phyloP scores from a whole-genome alignment of 495 filamentous ascomycete genomes.

The Rostrohypoxylon terebratum region DNA sequence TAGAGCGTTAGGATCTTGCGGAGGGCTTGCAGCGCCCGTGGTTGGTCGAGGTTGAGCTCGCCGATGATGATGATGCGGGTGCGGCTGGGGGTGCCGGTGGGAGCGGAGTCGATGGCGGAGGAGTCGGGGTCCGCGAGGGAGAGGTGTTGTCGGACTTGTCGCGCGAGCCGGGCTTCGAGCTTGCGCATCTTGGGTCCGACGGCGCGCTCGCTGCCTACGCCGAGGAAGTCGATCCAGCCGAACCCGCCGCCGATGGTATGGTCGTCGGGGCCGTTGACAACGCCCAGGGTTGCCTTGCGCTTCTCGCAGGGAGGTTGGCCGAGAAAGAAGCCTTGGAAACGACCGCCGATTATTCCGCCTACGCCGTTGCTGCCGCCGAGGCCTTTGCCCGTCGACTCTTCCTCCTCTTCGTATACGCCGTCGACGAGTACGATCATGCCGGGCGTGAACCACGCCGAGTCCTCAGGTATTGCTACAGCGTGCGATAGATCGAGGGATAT shows the following conservation, averaged over 20 bases:
- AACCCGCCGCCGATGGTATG: slow-evolving; percentile 82
- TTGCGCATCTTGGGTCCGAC: slow-evolving; percentile 84
- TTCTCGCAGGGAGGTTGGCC: slow-evolving; percentile 92
- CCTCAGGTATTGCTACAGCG: slow-evolving; percentile 81
- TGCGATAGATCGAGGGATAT: slow-evolving; percentile 86
- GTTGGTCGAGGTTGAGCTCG: slow-evolving; percentile 87
- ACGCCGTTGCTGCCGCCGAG: slow-evolving; percentile 82
- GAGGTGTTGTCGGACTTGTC: slow-evolving; percentile 32
- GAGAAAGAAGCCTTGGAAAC: slow-evolving; percentile 88
- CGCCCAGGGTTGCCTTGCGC: slow-evolving; percentile 79
- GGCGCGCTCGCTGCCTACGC: slow-evolving; percentile 89
- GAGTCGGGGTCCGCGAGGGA: slow-evolving; percentile 22
- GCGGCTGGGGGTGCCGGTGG: slow-evolving; percentile 44
- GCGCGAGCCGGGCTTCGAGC: slow-evolving; percentile 67
- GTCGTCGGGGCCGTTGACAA: slow-evolving; percentile 67
- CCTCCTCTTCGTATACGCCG: slow-evolving; percentile 93
- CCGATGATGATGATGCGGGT: slow-evolving; percentile 77
- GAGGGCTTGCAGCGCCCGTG: slow-evolving; percentile 78
- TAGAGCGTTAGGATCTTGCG: slow-evolving; percentile 79
- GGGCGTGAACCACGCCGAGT: slow-evolving; percentile 89
- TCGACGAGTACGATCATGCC: slow-evolving; percentile 97
- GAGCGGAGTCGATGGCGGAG: slow-evolving; percentile 4
- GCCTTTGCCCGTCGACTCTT: slow-evolving; percentile 70
- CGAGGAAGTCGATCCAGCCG: slow-evolving; percentile 96
- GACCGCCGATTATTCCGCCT: slow-evolving; percentile 87